phyloP scores from a whole-genome alignment of 805 yeast genomes.

The Pichia ethanolica region DNA sequence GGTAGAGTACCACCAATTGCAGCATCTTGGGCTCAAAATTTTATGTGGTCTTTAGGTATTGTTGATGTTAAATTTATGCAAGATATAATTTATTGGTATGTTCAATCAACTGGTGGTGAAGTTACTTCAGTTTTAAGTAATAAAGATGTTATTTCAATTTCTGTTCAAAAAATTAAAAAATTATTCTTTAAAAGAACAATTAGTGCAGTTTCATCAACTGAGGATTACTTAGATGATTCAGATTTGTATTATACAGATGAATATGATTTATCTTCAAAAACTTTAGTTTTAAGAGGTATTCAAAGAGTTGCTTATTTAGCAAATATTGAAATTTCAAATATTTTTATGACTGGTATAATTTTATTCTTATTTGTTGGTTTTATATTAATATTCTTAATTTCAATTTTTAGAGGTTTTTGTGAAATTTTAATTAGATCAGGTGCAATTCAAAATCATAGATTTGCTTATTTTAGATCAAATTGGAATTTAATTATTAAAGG shows the following conservation, averaged over 20 bases:
- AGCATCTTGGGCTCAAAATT: slow-evolving; percentile 82
- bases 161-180: slow-evolving; percentile 57
- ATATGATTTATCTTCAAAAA: slow-evolving; percentile 54
- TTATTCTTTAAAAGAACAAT: slow-evolving; percentile 32
- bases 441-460: slow-evolving; percentile 54
- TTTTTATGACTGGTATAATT: slow-evolving; percentile 81
- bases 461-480: slow-evolving; percentile 68
- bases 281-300: slow-evolving; percentile 81
- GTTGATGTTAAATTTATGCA: slow-evolving; percentile 79
- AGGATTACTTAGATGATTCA: slow-evolving; percentile 42
- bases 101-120: slow-evolving; percentile 83
- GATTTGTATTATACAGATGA: slow-evolving; percentile 66
- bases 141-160: slow-evolving; percentile 59
- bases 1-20: slow-evolving; percentile 91
- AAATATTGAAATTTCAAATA: slow-evolving; percentile 74
- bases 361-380: slow-evolving; percentile 75
- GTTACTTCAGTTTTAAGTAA: slow-evolving; percentile 70
- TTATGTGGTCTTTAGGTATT: slow-evolving; percentile 93
- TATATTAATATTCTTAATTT: slow-evolving; percentile 46
- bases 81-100: slow-evolving; percentile 73
- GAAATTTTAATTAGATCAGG: slow-evolving; percentile 57
- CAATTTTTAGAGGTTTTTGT: slow-evolving; percentile 59
- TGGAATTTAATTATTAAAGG: slow-evolving; percentile 89
- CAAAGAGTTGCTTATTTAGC: slow-evolving; percentile 85
- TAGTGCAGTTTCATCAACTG: slow-evolving; percentile 30